Conservation (phyloP, 179 eudicot species). For the Corrigiola litoralis region DNA sequence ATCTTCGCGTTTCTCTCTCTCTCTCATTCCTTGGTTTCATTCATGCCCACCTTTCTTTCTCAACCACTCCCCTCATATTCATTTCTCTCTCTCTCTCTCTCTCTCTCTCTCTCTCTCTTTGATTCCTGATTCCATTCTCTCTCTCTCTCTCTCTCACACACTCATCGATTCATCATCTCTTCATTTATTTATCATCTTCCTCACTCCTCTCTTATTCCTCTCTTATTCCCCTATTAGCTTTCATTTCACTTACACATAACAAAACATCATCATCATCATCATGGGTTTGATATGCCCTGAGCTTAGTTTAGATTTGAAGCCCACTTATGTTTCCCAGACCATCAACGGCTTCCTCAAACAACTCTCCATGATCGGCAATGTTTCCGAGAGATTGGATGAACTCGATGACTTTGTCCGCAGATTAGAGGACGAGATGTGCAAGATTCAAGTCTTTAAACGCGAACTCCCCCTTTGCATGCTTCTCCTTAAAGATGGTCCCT, state of each 20-base stretch:
- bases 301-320: constrained; percentile 44
- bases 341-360: constrained; percentile 35
- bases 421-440: constrained; percentile 48
- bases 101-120: constrained; percentile 5
- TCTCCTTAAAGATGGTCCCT: constrained; percentile 55
- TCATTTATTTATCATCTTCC: background rate
- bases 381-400: constrained; percentile 27
- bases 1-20: constrained; percentile 30
- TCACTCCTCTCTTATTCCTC: background rate
- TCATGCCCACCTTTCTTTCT: constrained; percentile 1
- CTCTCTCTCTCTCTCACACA: background rate
- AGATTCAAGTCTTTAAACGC: constrained; percentile 56
- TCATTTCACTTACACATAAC: background rate
- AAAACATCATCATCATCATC: background rate
- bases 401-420: constrained; percentile 39
- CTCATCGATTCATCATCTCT: background rate
- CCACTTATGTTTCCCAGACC: constrained; percentile 24
- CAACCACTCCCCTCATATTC: constrained; percentile 1
- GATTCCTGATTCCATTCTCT: background rate
- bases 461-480: constrained; percentile 67
- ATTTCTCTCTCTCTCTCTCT: background rate
- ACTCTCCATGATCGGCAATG: constrained; percentile 35
- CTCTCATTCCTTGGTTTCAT: constrained; percentile 17
- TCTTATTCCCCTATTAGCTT: background rate
- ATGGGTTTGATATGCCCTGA: constrained; percentile 40